A percentile compares a stretch with the other conserved stretches of the same genome.
These are phyloP conservation scores for Coffea canephora DNA, from an alignment of 257 asterid genomes.

Conservation along the genomic window DNA sequence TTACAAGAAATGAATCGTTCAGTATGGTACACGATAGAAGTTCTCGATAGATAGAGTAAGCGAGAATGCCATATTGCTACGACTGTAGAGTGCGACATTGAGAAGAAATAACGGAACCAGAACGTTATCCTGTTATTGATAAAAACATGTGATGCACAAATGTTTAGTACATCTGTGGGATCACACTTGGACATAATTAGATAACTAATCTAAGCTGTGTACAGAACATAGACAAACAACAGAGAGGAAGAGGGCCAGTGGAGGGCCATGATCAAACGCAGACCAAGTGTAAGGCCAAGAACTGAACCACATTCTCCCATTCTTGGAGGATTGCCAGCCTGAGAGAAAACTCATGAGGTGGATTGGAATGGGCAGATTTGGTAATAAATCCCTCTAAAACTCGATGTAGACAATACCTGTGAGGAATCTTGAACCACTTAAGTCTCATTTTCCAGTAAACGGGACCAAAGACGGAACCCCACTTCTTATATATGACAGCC, in stretches of 20 bases:
- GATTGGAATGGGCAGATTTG: slow-evolving; percentile 35
- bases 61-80: neutral
- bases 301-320: slow-evolving; percentile 21
- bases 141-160: neutral
- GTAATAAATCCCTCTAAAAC: slow-evolving; percentile 31
- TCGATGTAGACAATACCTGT: slow-evolving; percentile 36
- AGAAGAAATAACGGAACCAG: slow-evolving; percentile 2
- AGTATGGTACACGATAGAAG: neutral
- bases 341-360: slow-evolving; percentile 34
- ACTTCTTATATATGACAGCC: slow-evolving; percentile 43
- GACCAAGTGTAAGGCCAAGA: slow-evolving; percentile 17
- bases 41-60: neutral
- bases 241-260: neutral
- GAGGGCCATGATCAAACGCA: neutral
- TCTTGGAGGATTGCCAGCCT: slow-evolving; percentile 42
- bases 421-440: slow-evolving; percentile 26
- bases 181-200: neutral
- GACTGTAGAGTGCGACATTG: neutral
- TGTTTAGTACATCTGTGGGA: slow-evolving; percentile 1
- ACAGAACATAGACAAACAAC: neutral
- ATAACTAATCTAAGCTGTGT: neutral
- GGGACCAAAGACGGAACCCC: slow-evolving; percentile 39
- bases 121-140: slow-evolving; percentile 15
- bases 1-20: neutral
- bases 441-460: slow-evolving; percentile 25